These are phyloP conservation scores for Pulveroboletus sp. DNA, from an alignment of 768 basidiomycete species.

Conservation along the genomic window DNA sequence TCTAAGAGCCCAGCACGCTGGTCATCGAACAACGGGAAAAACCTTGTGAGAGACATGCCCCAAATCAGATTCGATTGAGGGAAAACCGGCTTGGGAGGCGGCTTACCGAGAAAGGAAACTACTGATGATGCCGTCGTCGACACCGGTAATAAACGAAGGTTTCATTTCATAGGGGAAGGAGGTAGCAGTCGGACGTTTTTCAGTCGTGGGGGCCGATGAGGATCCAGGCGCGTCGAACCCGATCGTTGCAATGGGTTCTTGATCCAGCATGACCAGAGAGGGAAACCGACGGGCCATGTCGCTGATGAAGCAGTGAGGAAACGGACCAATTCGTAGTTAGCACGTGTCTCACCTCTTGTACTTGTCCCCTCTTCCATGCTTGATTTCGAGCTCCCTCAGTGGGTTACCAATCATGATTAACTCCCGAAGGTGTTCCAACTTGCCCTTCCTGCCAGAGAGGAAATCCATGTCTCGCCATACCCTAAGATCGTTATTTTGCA, in stretches of 20 bases:
- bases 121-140: conserved; percentile 63
- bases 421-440: conserved; percentile 63
- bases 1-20: conserved; percentile 63
- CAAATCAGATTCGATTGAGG: conserved; percentile 4
- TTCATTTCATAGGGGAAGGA: conserved; percentile 77
- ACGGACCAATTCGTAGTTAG: neutral
- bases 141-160: conserved; percentile 69
- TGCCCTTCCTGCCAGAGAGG: conserved; percentile 55
- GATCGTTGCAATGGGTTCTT: conserved; percentile 70
- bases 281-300: conserved; percentile 80
- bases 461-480: conserved; percentile 67
- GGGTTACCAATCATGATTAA: conserved; percentile 76
- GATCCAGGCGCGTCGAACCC: conserved; percentile 70
- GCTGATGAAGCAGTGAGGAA: conserved; percentile 37
- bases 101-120: conserved; percentile 75
- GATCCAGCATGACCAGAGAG: conserved; percentile 79
- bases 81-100: neutral
- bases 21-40: conserved; percentile 80
- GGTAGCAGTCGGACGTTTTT: conserved; percentile 53
- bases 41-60: conserved; percentile 45
- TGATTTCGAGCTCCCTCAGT: conserved; percentile 56
- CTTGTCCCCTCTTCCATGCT: conserved; percentile 51
- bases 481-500: conserved; percentile 72
- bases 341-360: conserved; percentile 59
- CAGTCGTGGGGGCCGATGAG: conserved; percentile 37